A percentile compares a stretch with the other conserved stretches of the same genome.
Evolutionary conservation across 2,329 filamentous ascomycete genomes (phyloP).

Genomic region (Hymenotorrendiella dingleyae): DNA sequence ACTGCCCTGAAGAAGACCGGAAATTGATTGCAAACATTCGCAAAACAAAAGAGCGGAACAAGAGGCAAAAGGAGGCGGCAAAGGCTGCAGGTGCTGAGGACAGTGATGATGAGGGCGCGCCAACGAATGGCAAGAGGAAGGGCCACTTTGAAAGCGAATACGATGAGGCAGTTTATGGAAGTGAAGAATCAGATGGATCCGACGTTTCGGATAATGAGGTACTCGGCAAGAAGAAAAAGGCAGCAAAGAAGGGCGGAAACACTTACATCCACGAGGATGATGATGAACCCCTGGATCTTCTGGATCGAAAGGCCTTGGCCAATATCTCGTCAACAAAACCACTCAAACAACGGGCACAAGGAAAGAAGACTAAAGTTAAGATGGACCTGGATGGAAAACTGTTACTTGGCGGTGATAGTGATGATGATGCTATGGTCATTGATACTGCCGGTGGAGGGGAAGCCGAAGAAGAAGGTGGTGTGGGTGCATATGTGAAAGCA

Average conservation of each 20-base stretch:
- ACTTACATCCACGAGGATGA: slow-evolving; percentile 92
- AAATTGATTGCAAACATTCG: slow-evolving; percentile 93
- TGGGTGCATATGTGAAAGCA: slow-evolving; percentile 64
- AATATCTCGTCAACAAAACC: slow-evolving; percentile 92
- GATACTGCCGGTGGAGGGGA: slow-evolving; percentile 45
- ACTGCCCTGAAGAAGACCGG: slow-evolving; percentile 78
- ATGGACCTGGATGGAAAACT: slow-evolving; percentile 75
- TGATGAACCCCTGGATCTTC: slow-evolving; percentile 88
- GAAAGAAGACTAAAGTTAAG: slow-evolving; percentile 53
- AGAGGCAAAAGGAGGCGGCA: slow-evolving; percentile 75
- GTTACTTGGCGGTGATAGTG: slow-evolving; percentile 57
- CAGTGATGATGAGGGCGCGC: slow-evolving; percentile 48
- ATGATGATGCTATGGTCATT: slow-evolving; percentile 55
- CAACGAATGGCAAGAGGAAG: slow-evolving; percentile 43
- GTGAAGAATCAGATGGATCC: slow-evolving; percentile 51
- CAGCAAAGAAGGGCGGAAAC: slow-evolving; percentile 54
- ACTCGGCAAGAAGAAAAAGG: slow-evolving; percentile 39
- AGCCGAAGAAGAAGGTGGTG: slow-evolving; percentile 44
- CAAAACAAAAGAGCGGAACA: slow-evolving; percentile 86
- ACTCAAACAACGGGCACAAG: slow-evolving; percentile 48
- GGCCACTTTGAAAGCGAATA: slow-evolving; percentile 84
- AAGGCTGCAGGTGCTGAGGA: slow-evolving; percentile 51
- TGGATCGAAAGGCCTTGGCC: slow-evolving; percentile 82
- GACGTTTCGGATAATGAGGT: slow-evolving; percentile 59
- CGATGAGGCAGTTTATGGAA: slow-evolving; percentile 80